Conservation (phyloP, 495 filamentous ascomycete genomes). For the Penicillium coprophilum region DNA sequence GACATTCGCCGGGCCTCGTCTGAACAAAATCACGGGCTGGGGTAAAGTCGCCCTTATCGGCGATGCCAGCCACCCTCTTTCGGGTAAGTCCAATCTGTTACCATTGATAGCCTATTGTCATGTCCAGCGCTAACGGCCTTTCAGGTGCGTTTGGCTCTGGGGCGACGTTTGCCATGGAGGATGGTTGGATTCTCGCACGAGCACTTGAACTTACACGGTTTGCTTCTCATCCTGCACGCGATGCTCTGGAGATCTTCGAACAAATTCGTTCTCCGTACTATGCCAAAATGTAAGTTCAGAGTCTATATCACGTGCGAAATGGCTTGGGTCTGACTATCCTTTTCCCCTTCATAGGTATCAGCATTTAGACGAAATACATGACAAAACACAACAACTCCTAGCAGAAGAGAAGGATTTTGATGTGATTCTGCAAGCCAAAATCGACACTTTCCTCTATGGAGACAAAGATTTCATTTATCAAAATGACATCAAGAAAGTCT, state of each 20-base stretch:
- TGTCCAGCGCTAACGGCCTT: neutral
- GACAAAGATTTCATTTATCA: conserved; percentile 45
- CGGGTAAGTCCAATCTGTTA: conserved; percentile 23
- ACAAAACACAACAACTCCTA: conserved; percentile 23
- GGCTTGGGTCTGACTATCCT: neutral
- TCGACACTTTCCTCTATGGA: conserved; percentile 26
- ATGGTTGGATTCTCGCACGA: conserved; percentile 48
- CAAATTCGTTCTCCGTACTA: conserved; percentile 48
- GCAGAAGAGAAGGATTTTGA: conserved; percentile 28
- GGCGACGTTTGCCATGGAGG: conserved; percentile 52
- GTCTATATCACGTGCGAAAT: neutral
- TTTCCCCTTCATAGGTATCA: conserved; percentile 32
- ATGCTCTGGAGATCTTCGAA: conserved; percentile 44
- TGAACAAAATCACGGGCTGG: conserved; percentile 41
- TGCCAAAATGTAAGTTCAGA: conserved; percentile 18
- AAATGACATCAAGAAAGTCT: conserved; percentile 44
- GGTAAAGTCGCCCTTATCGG: conserved; percentile 49
- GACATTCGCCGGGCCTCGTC: conserved; percentile 39
- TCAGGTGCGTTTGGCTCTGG: conserved; percentile 47
- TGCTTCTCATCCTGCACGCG: conserved; percentile 20
- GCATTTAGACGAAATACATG: conserved; percentile 30
- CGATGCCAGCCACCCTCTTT: conserved; percentile 49
- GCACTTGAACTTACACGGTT: conserved; percentile 33
- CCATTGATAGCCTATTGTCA: neutral
- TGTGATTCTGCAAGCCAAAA: conserved; percentile 31